Evolutionary conservation across 2,329 filamentous ascomycete genomes (phyloP).

Genomic region (Sphaerostilbella broomeana): DNA sequence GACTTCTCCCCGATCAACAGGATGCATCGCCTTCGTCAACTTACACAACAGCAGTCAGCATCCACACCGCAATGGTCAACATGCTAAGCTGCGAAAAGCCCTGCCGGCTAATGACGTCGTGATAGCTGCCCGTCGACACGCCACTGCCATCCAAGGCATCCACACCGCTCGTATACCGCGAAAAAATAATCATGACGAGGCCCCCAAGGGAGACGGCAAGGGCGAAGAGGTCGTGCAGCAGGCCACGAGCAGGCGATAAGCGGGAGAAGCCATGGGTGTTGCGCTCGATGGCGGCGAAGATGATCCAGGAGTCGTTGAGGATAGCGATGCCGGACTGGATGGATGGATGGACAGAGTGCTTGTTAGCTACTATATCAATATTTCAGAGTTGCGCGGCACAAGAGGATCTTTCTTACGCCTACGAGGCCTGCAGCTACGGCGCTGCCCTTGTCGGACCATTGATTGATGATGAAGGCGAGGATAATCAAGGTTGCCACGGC

Average conservation of each 20-base stretch:
- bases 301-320: constrained; percentile 34
- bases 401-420: constrained; percentile 23
- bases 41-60: constrained; percentile 11
- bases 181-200: constrained; percentile 24
- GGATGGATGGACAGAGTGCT: neutral
- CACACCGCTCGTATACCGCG: constrained; percentile 8
- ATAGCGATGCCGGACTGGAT: constrained; percentile 26
- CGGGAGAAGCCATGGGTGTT: constrained; percentile 21
- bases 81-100: constrained; percentile 11
- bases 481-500: constrained; percentile 26
- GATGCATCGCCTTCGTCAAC: neutral
- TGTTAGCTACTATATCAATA: too few species aligned
- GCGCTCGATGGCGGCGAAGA: constrained; percentile 24
- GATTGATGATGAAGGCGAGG: constrained; percentile 26
- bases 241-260: constrained; percentile 22
- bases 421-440: constrained; percentile 26
- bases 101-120: constrained; percentile 7
- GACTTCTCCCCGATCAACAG: neutral
- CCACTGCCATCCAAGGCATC: constrained; percentile 3
- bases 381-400: too few species aligned
- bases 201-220: constrained; percentile 29
- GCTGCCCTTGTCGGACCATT: constrained; percentile 25
- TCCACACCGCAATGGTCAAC: constrained; percentile 11
- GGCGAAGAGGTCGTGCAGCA: constrained; percentile 28
- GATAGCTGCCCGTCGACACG: neutral